A percentile compares a stretch with the other conserved stretches of the same genome.
phyloP scores from a whole-genome alignment of 345 rosid genomes.

The Eucalyptus virginea region DNA sequence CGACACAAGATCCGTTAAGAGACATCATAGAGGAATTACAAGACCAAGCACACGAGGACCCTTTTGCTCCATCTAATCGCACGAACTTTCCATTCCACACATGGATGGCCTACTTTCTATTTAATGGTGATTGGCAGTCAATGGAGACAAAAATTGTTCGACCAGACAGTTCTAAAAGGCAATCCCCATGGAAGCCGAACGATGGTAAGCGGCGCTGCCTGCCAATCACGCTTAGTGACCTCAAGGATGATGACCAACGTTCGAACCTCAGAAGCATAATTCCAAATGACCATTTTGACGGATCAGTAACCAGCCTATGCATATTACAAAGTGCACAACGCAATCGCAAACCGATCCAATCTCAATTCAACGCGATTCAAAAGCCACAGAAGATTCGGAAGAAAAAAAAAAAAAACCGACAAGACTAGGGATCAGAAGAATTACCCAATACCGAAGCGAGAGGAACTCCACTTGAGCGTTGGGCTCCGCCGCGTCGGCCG shows the following conservation, averaged over 20 bases:
- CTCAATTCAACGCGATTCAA: background rate
- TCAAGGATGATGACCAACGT: background rate
- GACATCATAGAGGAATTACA: background rate
- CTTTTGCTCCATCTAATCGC: background rate
- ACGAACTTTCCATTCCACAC: background rate
- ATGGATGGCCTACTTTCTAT: background rate
- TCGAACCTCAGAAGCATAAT: background rate
- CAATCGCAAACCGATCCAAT: background rate
- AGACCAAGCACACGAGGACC: background rate
- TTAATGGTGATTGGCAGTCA: background rate
- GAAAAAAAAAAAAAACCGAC: background rate
- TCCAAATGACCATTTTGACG: background rate
- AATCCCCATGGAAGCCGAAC: background rate
- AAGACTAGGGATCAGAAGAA: background rate
- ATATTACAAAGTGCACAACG: background rate
- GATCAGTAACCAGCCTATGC: background rate
- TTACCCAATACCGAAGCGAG: constrained; percentile 84
- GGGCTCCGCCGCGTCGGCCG: constrained; percentile 39
- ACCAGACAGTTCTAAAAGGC: background rate
- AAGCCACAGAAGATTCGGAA: background rate
- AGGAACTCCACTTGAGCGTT: constrained; percentile 40
- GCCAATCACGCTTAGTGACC: background rate
- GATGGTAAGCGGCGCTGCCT: background rate
- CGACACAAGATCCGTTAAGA: background rate
- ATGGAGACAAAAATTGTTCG: background rate